Evolutionary conservation across 192 early-diverging fungal species (phyloP), one percentile per base, ranked within the genome.

Genomic region (Linnemannia zychae): DNA sequence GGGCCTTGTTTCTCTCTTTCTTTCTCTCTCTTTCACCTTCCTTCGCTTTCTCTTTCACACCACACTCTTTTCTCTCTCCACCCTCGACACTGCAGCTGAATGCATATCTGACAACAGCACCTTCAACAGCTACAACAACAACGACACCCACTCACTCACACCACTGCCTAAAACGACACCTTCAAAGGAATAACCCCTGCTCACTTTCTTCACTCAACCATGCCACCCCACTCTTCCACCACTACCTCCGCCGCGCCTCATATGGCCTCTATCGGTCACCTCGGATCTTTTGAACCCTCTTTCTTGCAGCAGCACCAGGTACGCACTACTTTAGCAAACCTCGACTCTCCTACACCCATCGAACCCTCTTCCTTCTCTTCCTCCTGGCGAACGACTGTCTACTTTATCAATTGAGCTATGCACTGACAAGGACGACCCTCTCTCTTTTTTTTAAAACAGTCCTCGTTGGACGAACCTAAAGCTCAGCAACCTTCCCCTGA

Each of bases 171-270:
- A 20, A 50, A 71, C 70, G 57, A 40, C 28, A 48, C 46, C 46
- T 71, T 48, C 15, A 31, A 48, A 40, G 46, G 28, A 71, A 40
- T 40, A 31, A 48, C 70, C 28, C 67, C 40, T 18, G 16, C 18
- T 47, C 18, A 53, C 31, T 18, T 20, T 15, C 24, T 20, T 46
- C 24, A 1, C 34, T 37, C 48, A 46, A 36, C 36, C 57, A 84
- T 84, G 81, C 81, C 81, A 50, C 81, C 81, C 73, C 69, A 70
- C 76, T 77, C 76, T 48, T 50, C 81, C 46, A 31, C 72, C 48
- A 46, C 65, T 47, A 34, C 76, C 40, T 20, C 52, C 33, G 22
- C 66, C 67, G 57, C 57, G 28, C 50, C 57, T 16, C 69, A 49
- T 24, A 36, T 74, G 48, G 33, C 52, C 67, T 40, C n/a, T n/a